Base-by-base conservation (phyloP, 2,329 filamentous ascomycete species). In the Fusarium foetens region DNA sequence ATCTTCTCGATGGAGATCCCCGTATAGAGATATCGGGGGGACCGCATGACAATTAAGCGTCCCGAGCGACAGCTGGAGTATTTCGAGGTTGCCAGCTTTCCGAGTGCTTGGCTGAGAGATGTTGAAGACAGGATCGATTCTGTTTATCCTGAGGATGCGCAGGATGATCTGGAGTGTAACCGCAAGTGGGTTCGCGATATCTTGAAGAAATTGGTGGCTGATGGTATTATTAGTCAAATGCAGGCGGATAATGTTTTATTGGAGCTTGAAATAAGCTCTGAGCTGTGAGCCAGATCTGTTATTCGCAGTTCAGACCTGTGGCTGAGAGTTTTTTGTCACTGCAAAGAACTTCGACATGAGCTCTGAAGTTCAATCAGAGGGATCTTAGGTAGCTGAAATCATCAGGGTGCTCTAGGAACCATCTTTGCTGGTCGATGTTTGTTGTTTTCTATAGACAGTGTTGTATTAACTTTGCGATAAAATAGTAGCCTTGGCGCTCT, bases 331-430 rank as follows among this genome's bases (percentile, higher is more conserved):
- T 33, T 6, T 14, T 7, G 31, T 33, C 13, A 33, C 13, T 33
- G 31, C 31, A 33, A 13, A 33, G 13, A 14, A 7, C 31, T 33
- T 33, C 13, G 31, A 31, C 31, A 31, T 31, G 31, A 31, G 31
- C 12, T 33, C 12, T 33, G 11, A 33, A 23, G 5, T 23, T 49
- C 27, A 13, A 11, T 3, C 23, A 19, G 7, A 23, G 21, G 11
- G 2, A 49, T 33, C 3, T 5, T 13, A 31, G 14, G 21, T 9
- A 17, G 21, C 27, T 1, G 4, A 1, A 31, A 23, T 10, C 4
- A 19, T 2, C 11, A 0, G 0, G 7, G 5, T 7, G 1, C 0
- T 11, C 2, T 16, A 49, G 16, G 29, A 23, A 13, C 11, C 3
- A 33, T 13, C 1, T 31, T 49, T 3, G 4, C 21, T 23, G 5